Conservation (phyloP, 176 grass and related monocot species). For the Dendrocalamus sinicus region DNA sequence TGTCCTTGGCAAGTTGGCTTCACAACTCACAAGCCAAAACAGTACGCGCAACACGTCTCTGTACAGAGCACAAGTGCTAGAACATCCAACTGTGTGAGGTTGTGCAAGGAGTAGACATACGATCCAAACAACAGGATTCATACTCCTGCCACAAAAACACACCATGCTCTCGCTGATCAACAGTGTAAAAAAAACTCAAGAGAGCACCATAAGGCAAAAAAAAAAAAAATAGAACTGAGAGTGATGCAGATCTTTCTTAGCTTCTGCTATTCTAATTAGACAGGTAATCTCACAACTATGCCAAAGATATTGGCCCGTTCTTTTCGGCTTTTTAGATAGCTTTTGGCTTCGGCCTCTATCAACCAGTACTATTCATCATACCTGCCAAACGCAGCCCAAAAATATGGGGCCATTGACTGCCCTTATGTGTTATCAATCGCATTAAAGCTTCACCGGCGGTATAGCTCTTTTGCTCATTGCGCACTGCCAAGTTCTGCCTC, state of each 20-base stretch:
- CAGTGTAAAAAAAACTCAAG: not conserved
- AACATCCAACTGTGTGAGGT: not conserved
- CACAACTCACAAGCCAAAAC: too few relatives aligned
- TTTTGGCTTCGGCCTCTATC: too few relatives aligned
- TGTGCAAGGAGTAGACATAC: not conserved
- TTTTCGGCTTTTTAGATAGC: too few relatives aligned
- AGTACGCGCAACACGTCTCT: too few relatives aligned
- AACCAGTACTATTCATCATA: too few relatives aligned
- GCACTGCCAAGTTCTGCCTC: constrained; percentile 29
- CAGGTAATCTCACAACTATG: constrained; percentile 34
- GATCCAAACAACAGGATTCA: not conserved
- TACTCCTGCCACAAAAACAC: not conserved
- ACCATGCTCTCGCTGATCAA: not conserved
- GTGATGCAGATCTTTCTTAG: not conserved
- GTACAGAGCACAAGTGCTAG: not conserved
- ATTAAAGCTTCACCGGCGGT: constrained; percentile 44
- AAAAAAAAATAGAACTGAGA: not conserved
- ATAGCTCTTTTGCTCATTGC: not conserved
- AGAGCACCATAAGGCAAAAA: constrained; percentile 9
- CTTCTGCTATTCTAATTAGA: constrained; percentile 37
- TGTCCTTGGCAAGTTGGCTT: too few relatives aligned
- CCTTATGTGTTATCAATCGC: not conserved
- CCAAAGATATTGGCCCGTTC: not conserved
- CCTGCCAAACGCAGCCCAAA: too few relatives aligned
- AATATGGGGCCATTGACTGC: not conserved